Conservation (phyloP, 192 early-diverging fungal genomes). For the Jimgerdemannia lactiflua region DNA sequence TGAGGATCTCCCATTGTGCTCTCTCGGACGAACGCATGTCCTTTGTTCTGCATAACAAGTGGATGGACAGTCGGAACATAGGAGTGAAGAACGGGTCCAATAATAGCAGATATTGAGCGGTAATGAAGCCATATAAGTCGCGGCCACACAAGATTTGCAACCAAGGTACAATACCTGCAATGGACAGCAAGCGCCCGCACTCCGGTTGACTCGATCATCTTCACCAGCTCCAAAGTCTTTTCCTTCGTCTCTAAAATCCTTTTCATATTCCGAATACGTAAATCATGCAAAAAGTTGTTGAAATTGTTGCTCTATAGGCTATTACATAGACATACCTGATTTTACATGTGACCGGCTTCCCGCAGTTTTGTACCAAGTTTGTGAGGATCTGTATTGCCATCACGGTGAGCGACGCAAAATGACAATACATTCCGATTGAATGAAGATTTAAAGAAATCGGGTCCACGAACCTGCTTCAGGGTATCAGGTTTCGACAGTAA, state of each 20-base stretch:
- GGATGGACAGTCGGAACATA: background rate
- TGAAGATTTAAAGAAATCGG: constrained; percentile 1
- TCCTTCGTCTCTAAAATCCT: constrained; percentile 70
- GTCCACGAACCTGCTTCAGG: constrained; percentile 54
- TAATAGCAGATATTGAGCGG: no score
- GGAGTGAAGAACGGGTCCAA: background rate
- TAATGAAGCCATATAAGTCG: background rate
- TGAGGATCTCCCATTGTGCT: constrained; percentile 84
- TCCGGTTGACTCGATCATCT: constrained; percentile 82
- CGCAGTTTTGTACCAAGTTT: constrained; percentile 67
- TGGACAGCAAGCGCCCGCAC: constrained; percentile 88
- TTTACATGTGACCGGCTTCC: constrained; percentile 87
- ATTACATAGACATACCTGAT: constrained; percentile 51
- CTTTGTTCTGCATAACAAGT: constrained; percentile 41
- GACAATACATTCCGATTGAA: background rate
- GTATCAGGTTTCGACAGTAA: constrained; percentile 82
- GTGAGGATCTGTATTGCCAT: constrained; percentile 52
- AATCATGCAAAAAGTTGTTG: constrained; percentile 6
- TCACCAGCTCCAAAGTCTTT: constrained; percentile 76
- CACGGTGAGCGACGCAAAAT: background rate
- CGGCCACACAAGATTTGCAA: background rate
- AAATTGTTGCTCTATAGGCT: constrained; percentile 12
- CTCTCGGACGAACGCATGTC: constrained; percentile 76
- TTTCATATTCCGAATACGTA: constrained; percentile 3
- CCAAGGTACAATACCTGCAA: constrained; percentile 55